These are phyloP conservation scores for Ophiocordyceps unilateralis DNA, from an alignment of 2,329 filamentous ascomycete species.

Conservation along the genomic window DNA sequence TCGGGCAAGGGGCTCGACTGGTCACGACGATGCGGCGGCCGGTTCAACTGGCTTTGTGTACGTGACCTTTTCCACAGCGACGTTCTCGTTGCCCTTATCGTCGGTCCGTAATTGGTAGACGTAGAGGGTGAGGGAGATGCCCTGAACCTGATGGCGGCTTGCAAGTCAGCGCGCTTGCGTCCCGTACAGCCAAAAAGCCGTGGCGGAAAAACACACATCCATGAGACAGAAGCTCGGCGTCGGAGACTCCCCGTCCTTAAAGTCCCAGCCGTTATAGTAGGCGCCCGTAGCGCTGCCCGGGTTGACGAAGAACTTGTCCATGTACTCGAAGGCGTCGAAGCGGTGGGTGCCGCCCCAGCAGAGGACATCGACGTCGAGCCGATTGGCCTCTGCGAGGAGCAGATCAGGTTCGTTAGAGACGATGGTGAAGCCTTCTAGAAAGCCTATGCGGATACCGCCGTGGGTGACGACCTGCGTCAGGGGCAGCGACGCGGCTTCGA, in stretches of 20 bases:
- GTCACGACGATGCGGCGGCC: conserved; percentile 30
- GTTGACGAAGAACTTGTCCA: conserved; percentile 60
- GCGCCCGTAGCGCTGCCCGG: conserved; percentile 50
- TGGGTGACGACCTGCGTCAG: conserved; percentile 50
- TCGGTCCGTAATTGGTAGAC: conserved; percentile 78
- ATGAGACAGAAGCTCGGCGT: conserved; percentile 90
- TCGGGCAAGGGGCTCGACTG: too few species aligned
- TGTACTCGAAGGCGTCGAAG: conserved; percentile 56
- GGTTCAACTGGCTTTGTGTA: conserved; percentile 61
- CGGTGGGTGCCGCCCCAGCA: conserved; percentile 53
- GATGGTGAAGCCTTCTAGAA: conserved; percentile 51
- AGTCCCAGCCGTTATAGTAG: conserved; percentile 37
- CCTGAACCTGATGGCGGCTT: conserved; percentile 53
- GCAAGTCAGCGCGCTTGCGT: not conserved
- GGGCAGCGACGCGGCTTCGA: conserved; percentile 47
- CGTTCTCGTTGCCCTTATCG: conserved; percentile 58
- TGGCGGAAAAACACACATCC: conserved; percentile 58
- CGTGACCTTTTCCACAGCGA: conserved; percentile 73
- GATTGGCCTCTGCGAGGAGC: conserved; percentile 49
- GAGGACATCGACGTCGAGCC: conserved; percentile 50
- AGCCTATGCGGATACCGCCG: conserved; percentile 47
- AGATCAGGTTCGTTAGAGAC: conserved; percentile 51
- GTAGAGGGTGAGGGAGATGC: conserved; percentile 87
- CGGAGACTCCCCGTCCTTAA: conserved; percentile 47
- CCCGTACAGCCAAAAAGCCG: too few species aligned